These are phyloP conservation scores for Solanum appendiculatum DNA, from an alignment of 257 asterid genomes.

Conservation along the genomic window DNA sequence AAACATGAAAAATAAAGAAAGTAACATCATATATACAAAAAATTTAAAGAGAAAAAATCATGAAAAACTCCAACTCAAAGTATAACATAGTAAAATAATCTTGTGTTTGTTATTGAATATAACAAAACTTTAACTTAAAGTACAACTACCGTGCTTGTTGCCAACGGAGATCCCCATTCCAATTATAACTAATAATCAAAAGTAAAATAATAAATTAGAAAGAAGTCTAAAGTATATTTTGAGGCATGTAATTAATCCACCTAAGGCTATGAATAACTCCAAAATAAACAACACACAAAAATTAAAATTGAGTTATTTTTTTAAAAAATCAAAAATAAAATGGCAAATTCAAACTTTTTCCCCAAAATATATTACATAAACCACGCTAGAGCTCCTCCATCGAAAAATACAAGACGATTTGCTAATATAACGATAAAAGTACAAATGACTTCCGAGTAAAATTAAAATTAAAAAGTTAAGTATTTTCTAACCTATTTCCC, in stretches of 20 bases:
- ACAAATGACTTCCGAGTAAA: not conserved
- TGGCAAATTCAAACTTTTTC: not conserved
- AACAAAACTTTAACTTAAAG: not conserved
- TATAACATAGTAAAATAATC: not conserved
- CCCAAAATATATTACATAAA: not conserved
- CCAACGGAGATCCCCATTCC: not conserved
- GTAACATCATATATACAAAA: not conserved
- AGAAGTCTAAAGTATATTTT: not conserved
- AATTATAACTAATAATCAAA: not conserved
- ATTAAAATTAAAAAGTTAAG: not conserved
- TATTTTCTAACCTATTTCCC: constrained; percentile 58
- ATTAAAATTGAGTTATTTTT: no score
- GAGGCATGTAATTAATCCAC: not conserved
- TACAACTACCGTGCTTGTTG: not conserved
- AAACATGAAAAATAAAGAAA: not conserved
- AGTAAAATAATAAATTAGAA: no score
- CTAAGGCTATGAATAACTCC: not conserved
- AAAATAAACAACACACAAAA: no score
- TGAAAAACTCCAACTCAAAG: not conserved
- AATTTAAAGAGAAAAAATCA: not conserved
- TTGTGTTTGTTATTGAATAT: not conserved
- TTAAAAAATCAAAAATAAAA: not conserved
- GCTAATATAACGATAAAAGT: not conserved
- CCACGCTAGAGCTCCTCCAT: not conserved
- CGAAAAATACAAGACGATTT: not conserved